These are phyloP conservation scores for Phytophthora parvispora DNA, from an alignment of 352 stramenopile genomes.

Conservation along the genomic window DNA sequence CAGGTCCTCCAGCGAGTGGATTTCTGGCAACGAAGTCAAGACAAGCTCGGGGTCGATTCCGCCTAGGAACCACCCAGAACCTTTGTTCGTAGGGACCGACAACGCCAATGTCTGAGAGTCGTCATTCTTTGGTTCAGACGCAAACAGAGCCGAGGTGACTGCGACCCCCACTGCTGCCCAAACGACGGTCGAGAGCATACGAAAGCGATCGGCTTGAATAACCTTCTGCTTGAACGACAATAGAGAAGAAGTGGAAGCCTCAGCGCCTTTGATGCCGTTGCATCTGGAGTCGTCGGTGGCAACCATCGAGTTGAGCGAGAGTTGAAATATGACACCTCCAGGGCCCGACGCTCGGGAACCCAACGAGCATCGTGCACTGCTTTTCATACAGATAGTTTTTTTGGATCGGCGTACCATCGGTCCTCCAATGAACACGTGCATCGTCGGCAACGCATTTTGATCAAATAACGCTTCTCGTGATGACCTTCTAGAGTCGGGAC, in stretches of 20 bases:
- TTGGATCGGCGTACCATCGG: not conserved
- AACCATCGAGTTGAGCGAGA: not conserved
- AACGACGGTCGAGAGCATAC: conserved; percentile 33
- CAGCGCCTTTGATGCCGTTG: not conserved
- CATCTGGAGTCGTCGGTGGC: conserved; percentile 1
- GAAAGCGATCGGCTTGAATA: conserved; percentile 35
- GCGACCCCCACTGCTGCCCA: conserved; percentile 55
- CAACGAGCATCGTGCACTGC: not conserved
- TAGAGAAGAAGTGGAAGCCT: not conserved
- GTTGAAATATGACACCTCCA: not conserved
- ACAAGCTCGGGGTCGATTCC: conserved; percentile 64
- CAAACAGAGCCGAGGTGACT: conserved; percentile 36
- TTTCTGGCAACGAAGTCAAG: conserved; percentile 41
- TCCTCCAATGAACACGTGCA: conserved; percentile 16
- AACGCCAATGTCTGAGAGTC: conserved; percentile 18
- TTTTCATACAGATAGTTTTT: not conserved
- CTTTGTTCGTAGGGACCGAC: conserved; percentile 35
- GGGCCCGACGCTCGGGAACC: no score
- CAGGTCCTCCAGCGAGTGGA: conserved; percentile 61
- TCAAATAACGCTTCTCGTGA: conserved; percentile 20
- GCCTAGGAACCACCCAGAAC: conserved; percentile 61
- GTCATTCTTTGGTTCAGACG: conserved; percentile 21
- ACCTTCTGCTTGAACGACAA: no score
- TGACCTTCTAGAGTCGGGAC: conserved; percentile 9
- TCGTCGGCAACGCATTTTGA: conserved; percentile 15